Base-by-base conservation (phyloP, 73 alveolate species). In the Paraurostyla sp. region DNA sequence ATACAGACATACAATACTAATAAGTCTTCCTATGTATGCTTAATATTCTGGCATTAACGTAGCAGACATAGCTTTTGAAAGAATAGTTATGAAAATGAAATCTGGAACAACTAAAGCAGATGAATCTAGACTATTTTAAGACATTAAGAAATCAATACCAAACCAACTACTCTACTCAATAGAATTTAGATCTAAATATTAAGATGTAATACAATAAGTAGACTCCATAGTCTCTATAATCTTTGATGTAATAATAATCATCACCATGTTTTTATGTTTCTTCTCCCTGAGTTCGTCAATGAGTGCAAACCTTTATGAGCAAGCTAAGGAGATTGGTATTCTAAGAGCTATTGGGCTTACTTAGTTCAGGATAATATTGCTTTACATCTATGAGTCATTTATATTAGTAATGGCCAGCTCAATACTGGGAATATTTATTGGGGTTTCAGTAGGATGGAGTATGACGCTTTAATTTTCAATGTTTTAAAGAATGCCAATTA, bases 261-360 rank as follows among this genome's bases (percentile, higher is more conserved):
- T 98, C 38, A 97, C 94, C 15, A 96, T 98, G 96, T 92, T 96
- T 45, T 94, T 98, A 54, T 98, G 99, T 62, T 94, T 98, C 89
- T 98, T 98, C 92, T 92, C 98, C 42, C 95, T 98, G 45, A 91
- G 96, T 75, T 94, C 99, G 33, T 96, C 99, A 11, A 98, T 97
- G 99, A 89, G 99, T 43, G 99, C 99, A 7, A 98, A 98, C 90
- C 93, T 98, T 35, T 88, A 91, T 73, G 99, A 95, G 29, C 96
- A 98, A 88, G 90, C 96, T 36, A 98, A 97, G 69, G 99, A 98
- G 93, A 97, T 98, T 4, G 98, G 98, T 20, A 95, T 98, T 40
- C 88, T 98, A 49, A 85, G 99, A 80, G 87, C 98, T 0, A 83
- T 97, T 25, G 99, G 99, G 18, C 78, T 94, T 54, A 95, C 96